Evolutionary conservation across 2,329 filamentous ascomycete genomes (phyloP).

Genomic region (Rachicladosporium sp.): DNA sequence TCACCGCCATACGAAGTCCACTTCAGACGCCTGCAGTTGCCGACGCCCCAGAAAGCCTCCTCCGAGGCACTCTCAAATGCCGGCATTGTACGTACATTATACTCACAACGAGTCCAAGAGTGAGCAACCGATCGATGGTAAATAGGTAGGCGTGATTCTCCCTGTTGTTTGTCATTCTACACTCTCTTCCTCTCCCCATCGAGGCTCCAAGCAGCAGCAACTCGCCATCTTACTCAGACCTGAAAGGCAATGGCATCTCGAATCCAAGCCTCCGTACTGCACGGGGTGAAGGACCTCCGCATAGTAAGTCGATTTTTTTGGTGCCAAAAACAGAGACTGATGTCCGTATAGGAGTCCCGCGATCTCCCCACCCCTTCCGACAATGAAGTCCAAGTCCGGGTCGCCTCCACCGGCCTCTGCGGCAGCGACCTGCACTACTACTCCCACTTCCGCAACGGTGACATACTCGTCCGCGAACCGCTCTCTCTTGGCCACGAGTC

Average conservation of each 20-base stretch:
- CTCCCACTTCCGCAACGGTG: constrained; percentile 72
- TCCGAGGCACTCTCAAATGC: too few species aligned
- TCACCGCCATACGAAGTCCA: too few species aligned
- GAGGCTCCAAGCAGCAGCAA: too few species aligned
- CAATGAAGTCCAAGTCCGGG: constrained; percentile 50
- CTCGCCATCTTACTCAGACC: too few species aligned
- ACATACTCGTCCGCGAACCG: constrained; percentile 70
- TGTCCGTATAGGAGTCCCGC: constrained; percentile 38
- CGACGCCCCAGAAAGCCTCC: too few species aligned
- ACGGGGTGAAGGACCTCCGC: constrained; percentile 48
- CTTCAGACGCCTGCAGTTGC: too few species aligned
- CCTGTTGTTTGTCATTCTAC: too few species aligned
- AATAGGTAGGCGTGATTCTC: too few species aligned
- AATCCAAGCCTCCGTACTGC: constrained; percentile 43
- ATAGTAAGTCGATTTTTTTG: constrained; percentile 32
- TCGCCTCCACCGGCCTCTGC: constrained; percentile 57
- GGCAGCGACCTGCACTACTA: constrained; percentile 75
- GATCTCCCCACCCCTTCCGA: constrained; percentile 33
- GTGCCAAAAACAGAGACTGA: neutral
- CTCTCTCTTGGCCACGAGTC: constrained; percentile 73
- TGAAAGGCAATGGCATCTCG: constrained; percentile 12
- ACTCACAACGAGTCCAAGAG: too few species aligned
- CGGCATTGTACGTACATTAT: too few species aligned
- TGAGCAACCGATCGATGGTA: too few species aligned
- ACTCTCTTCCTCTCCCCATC: too few species aligned